Conservation (phyloP, 2,329 filamentous ascomycete species). For the Aspergillus felis region DNA sequence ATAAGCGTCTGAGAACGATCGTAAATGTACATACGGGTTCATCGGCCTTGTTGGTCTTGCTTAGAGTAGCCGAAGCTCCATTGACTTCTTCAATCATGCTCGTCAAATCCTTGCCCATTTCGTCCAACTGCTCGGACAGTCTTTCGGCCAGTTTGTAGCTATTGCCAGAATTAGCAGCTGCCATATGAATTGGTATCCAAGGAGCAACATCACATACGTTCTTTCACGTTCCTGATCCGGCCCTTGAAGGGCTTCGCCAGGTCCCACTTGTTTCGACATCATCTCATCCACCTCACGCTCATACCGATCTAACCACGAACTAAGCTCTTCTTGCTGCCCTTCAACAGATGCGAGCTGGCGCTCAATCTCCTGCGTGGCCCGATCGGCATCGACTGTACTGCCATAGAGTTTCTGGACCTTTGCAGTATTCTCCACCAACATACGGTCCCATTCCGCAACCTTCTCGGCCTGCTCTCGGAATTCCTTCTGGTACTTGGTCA, state of each 20-base stretch:
- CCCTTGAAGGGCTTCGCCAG: slow-evolving; percentile 71
- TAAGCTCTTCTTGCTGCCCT: slow-evolving; percentile 86
- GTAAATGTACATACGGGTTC: slow-evolving; percentile 65
- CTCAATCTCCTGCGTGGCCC: slow-evolving; percentile 89
- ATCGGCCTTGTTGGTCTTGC: slow-evolving; percentile 82
- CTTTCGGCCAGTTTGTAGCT: slow-evolving; percentile 89
- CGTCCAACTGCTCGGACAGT: slow-evolving; percentile 81
- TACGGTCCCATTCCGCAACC: slow-evolving; percentile 85
- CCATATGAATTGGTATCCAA: neutral
- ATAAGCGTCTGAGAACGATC: neutral
- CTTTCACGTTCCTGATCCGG: slow-evolving; percentile 94
- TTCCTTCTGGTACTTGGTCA: slow-evolving; percentile 94
- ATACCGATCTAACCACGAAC: slow-evolving; percentile 83
- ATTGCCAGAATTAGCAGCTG: slow-evolving; percentile 19
- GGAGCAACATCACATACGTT: slow-evolving; percentile 55
- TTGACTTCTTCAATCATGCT: slow-evolving; percentile 99
- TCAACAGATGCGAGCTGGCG: slow-evolving; percentile 85
- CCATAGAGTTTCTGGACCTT: slow-evolving; percentile 93
- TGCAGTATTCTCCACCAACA: slow-evolving; percentile 87
- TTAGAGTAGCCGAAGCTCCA: slow-evolving; percentile 79
- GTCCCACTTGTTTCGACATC: slow-evolving; percentile 73
- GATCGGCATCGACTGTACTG: slow-evolving; percentile 88
- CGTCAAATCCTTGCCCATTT: slow-evolving; percentile 86
- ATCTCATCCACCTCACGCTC: slow-evolving; percentile 88
- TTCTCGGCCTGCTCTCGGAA: slow-evolving; percentile 87